Percentiles rank a stretch among this genome's conserved stretches.
Conservation (phyloP, 495 filamentous ascomycete species). For the Trichoderma virens region DNA sequence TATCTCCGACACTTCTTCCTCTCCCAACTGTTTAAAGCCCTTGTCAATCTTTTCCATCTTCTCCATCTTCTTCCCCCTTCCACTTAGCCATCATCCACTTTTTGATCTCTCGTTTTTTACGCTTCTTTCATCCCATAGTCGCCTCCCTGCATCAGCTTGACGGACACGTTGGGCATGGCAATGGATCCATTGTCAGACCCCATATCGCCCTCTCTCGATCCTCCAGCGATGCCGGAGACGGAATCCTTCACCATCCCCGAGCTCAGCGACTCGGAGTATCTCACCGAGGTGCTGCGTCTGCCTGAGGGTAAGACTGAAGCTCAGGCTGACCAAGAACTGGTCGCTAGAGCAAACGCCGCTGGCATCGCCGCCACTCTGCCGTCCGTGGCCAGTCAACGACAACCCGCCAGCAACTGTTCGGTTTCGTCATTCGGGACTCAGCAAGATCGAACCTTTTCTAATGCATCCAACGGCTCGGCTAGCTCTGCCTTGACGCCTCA, state of each 20-base stretch:
- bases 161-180: neutral
- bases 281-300: slow-evolving; percentile 34
- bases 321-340: slow-evolving; percentile 30
- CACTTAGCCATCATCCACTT: neutral
- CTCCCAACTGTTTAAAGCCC: no score
- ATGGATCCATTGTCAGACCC: neutral
- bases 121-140: neutral
- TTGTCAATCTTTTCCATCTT: neutral
- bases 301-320: slow-evolving; percentile 29
- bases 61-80: neutral
- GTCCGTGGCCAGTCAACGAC: slow-evolving; percentile 18
- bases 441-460: slow-evolving; percentile 29
- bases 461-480: slow-evolving; percentile 25
- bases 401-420: slow-evolving; percentile 28
- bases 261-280: slow-evolving; percentile 34
- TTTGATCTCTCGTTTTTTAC: neutral
- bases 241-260: slow-evolving; percentile 22
- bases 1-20: neutral
- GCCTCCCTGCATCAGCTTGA: neutral
- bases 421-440: slow-evolving; percentile 21
- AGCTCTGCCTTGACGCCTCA: slow-evolving; percentile 28
- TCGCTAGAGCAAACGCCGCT: slow-evolving; percentile 30
- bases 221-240: neutral
- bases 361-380: slow-evolving; percentile 34
- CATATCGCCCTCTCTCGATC: neutral